Conservation (phyloP, 1,284 basidiomycete species). For the Leucoagaricus sp. region DNA sequence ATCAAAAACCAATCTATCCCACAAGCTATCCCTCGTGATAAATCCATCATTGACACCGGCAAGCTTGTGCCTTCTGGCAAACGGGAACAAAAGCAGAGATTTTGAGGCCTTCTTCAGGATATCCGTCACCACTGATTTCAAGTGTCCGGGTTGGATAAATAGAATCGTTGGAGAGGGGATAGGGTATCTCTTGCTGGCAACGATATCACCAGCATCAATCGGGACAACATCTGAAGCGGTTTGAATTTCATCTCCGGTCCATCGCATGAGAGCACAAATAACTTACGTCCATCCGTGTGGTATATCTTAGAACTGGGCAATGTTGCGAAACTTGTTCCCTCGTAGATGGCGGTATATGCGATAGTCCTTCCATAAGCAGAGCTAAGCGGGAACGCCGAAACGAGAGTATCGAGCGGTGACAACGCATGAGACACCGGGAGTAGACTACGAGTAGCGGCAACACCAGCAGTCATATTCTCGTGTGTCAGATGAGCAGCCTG, state of each 20-base stretch:
- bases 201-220: slow-evolving; percentile 27
- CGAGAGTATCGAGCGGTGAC: slow-evolving; percentile 68
- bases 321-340: slow-evolving; percentile 71
- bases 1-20: slow-evolving; percentile 77
- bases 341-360: slow-evolving; percentile 74
- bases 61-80: slow-evolving; percentile 76
- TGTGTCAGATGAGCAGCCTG: slow-evolving; percentile 71
- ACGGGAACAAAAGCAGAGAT: slow-evolving; percentile 49
- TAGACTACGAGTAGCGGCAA: slow-evolving; percentile 67
- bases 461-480: slow-evolving; percentile 77
- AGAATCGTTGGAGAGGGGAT: slow-evolving; percentile 70
- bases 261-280: neutral
- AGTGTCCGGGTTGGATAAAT: slow-evolving; percentile 61
- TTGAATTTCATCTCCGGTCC: neutral
- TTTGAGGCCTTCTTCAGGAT: slow-evolving; percentile 56
- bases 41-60: slow-evolving; percentile 67
- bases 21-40: slow-evolving; percentile 71
- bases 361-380: slow-evolving; percentile 72
- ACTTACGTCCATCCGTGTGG: slow-evolving; percentile 43
- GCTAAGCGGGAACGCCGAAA: slow-evolving; percentile 70
- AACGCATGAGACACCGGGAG: slow-evolving; percentile 64
- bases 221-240: neutral
- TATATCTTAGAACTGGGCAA: slow-evolving; percentile 56
- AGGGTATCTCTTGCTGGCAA: slow-evolving; percentile 43
- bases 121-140: slow-evolving; percentile 48